phyloP scores from a whole-genome alignment of 257 asterid genomes.

The Solanum virginianum region DNA sequence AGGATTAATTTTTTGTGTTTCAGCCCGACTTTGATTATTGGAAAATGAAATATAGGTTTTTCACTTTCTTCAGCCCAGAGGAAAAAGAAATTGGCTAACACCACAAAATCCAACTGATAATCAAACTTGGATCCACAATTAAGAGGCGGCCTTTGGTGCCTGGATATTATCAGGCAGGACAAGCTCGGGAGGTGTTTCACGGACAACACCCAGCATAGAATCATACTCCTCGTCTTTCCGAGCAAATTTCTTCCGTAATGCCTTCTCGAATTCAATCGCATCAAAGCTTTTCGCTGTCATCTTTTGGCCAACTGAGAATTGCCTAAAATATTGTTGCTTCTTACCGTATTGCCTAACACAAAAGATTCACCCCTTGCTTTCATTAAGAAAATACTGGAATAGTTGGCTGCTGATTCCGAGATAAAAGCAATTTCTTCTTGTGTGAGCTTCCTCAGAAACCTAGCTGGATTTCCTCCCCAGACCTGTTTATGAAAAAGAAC shows the following conservation, averaged over 20 bases:
- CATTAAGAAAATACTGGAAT: slow-evolving; percentile 12
- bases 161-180: slow-evolving; percentile 26
- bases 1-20: slow-evolving; percentile 18
- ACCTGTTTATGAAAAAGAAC: slow-evolving; percentile 25
- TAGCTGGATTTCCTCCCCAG: slow-evolving; percentile 99
- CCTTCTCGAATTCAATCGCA: slow-evolving; percentile 72
- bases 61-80: slow-evolving; percentile 2
- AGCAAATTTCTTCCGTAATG: slow-evolving; percentile 54
- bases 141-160: slow-evolving; percentile 41
- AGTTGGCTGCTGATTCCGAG: slow-evolving; percentile 70
- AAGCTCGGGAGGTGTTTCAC: slow-evolving; percentile 45
- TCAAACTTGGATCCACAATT: background rate
- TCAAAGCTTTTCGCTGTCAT: slow-evolving; percentile 49
- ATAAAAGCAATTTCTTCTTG: slow-evolving; percentile 81
- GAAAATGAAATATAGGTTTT: slow-evolving; percentile 10
- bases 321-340: background rate
- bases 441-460: slow-evolving; percentile 81
- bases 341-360: background rate
- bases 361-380: background rate
- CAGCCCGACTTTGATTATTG: slow-evolving; percentile 35
- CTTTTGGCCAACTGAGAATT: background rate
- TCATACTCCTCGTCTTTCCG: slow-evolving; percentile 45
- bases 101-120: slow-evolving; percentile 2
- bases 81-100: background rate
- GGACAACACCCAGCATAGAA: slow-evolving; percentile 38